phyloP scores from a whole-genome alignment of 306 rosid species.

The Chamaecrista fasciculata region DNA sequence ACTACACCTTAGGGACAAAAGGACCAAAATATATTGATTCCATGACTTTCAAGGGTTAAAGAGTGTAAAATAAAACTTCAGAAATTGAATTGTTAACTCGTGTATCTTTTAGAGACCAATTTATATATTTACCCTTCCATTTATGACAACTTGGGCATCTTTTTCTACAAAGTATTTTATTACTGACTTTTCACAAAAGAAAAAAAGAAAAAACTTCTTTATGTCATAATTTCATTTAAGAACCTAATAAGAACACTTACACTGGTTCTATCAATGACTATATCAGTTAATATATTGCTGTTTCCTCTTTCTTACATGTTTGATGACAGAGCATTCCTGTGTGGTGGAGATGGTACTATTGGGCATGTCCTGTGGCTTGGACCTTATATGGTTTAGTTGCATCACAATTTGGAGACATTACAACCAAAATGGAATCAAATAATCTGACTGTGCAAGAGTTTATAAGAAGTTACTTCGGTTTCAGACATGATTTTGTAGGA shows the following conservation, averaged over 20 bases:
- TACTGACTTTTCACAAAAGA: no score
- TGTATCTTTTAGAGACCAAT: no score
- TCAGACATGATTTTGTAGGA: slow-evolving; percentile 48
- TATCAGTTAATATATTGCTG: not conserved
- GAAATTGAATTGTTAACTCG: no score
- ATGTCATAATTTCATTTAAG: not conserved
- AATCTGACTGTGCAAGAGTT: slow-evolving; percentile 38
- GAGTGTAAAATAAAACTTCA: no score
- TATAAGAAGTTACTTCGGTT: slow-evolving; percentile 35
- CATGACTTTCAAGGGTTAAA: no score
- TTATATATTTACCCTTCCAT: no score
- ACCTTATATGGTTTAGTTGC: slow-evolving; percentile 69
- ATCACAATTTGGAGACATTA: slow-evolving; percentile 63
- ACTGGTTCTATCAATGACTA: not conserved
- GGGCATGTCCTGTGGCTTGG: slow-evolving; percentile 81
- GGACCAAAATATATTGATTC: no score
- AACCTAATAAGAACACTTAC: not conserved
- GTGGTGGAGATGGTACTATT: slow-evolving; percentile 94
- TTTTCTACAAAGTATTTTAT: not conserved
- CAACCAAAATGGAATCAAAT: slow-evolving; percentile 17
- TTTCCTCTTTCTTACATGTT: not conserved
- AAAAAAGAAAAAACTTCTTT: no score
- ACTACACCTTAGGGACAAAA: no score
- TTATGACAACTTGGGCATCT: not conserved
- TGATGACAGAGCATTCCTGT: slow-evolving; percentile 40